Evolutionary conservation across 495 filamentous ascomycete genomes (phyloP).

Genomic region (Aspergillus ostianus): DNA sequence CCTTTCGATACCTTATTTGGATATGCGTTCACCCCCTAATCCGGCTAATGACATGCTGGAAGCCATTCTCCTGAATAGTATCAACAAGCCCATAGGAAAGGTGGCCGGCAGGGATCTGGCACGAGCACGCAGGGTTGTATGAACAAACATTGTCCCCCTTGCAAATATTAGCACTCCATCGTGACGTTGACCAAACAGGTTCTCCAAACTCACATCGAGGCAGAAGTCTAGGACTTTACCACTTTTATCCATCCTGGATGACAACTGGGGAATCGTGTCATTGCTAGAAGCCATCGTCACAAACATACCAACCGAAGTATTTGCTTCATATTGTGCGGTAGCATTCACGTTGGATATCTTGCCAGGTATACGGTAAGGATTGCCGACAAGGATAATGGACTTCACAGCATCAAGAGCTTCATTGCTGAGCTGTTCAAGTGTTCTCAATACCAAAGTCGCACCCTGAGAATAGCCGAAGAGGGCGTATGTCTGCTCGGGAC

Average conservation of each 20-base stretch:
- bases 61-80: background rate
- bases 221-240: conserved; percentile 8
- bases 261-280: background rate
- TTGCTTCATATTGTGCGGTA: background rate
- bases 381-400: conserved; percentile 1
- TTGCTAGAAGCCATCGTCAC: background rate
- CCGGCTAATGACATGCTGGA: conserved; percentile 1
- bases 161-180: background rate
- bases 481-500: conserved; percentile 5
- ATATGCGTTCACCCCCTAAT: too few relatives aligned
- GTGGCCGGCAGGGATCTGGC: conserved; percentile 4
- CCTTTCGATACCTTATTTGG: too few relatives aligned
- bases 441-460: background rate
- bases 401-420: background rate
- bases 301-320: background rate
- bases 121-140: background rate
- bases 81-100: conserved; percentile 7
- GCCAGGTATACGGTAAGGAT: conserved; percentile 2
- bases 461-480: conserved; percentile 9
- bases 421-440: background rate
- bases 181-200: background rate
- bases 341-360: conserved; percentile 6
- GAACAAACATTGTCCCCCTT: conserved; percentile 3
- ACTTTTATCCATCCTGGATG: background rate
- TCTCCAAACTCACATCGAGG: background rate